Percentiles rank a stretch among this genome's conserved stretches.
Conservation (phyloP, 768 basidiomycete species). For the Lepiota brunneoincarnata region DNA sequence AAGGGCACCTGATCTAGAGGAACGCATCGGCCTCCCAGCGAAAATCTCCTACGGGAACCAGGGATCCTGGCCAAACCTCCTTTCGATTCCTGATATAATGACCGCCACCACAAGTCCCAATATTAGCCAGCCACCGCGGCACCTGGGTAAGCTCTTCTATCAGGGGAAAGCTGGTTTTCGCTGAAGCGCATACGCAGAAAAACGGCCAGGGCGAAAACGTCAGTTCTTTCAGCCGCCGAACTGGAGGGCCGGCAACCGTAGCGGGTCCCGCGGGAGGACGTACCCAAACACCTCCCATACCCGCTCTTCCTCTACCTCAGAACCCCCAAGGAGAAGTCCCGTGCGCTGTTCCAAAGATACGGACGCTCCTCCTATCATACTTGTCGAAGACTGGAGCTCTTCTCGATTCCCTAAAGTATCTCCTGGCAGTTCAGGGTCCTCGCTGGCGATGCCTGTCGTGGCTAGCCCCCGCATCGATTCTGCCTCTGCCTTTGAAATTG, state of each 20-base stretch:
- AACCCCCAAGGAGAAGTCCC: neutral
- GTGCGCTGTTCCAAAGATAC: neutral
- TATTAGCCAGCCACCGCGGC: neutral
- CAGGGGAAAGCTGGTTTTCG: too few species aligned
- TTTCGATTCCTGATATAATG: neutral
- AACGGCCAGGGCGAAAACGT: slow-evolving; percentile 1
- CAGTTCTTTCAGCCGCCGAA: neutral
- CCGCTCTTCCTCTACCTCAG: neutral
- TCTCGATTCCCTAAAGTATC: neutral
- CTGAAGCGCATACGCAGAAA: neutral
- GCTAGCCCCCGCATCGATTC: neutral
- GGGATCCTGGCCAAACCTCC: neutral
- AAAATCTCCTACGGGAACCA: neutral
- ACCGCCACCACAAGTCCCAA: neutral
- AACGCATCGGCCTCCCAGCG: slow-evolving; percentile 2
- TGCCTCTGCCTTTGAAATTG: neutral
- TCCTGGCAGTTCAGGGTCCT: neutral
- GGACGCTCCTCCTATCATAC: neutral
- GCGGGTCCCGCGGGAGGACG: neutral
- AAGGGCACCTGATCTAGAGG: neutral
- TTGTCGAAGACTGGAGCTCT: slow-evolving; percentile 9
- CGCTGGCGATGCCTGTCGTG: neutral
- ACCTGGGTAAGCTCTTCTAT: neutral
- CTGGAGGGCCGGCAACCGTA: neutral
- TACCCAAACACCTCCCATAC: neutral